phyloP scores from a whole-genome alignment of 2,329 filamentous ascomycete species.

The Trichophyton verrucosum region DNA sequence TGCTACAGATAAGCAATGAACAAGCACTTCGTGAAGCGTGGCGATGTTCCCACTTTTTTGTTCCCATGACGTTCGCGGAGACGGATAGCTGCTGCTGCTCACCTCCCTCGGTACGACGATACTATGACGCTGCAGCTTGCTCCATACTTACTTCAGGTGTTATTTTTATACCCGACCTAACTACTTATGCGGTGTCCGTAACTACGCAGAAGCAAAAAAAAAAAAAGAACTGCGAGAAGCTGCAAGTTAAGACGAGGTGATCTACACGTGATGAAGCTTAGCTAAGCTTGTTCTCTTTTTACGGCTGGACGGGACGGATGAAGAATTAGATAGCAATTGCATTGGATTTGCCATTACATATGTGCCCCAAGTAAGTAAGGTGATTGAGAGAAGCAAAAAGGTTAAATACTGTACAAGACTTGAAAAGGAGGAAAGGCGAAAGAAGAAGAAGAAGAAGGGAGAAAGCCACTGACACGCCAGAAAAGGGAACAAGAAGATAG shows the following conservation, averaged over 20 bases:
- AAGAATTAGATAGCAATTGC: too few species aligned
- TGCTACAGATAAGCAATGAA: background rate
- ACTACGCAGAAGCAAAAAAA: too few species aligned
- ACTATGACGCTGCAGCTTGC: too few species aligned
- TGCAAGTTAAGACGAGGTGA: too few species aligned
- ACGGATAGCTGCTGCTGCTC: background rate
- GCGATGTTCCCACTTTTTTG: background rate
- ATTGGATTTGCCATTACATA: background rate
- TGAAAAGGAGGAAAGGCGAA: background rate
- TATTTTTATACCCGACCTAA: too few species aligned
- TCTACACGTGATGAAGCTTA: too few species aligned
- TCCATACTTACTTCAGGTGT: too few species aligned
- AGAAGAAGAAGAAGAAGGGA: background rate
- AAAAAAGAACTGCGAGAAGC: too few species aligned
- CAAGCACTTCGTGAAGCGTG: constrained; percentile 1
- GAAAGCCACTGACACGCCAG: background rate
- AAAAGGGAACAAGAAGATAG: background rate
- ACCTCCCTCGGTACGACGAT: too few species aligned
- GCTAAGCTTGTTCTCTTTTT: too few species aligned
- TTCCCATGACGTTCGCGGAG: background rate
- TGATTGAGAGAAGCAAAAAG: background rate
- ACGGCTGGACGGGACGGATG: too few species aligned
- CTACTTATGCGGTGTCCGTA: too few species aligned
- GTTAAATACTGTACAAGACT: background rate
- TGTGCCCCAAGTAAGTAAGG: background rate